Conservation (phyloP, 2,329 filamentous ascomycete species). For the Phialophora expanda region DNA sequence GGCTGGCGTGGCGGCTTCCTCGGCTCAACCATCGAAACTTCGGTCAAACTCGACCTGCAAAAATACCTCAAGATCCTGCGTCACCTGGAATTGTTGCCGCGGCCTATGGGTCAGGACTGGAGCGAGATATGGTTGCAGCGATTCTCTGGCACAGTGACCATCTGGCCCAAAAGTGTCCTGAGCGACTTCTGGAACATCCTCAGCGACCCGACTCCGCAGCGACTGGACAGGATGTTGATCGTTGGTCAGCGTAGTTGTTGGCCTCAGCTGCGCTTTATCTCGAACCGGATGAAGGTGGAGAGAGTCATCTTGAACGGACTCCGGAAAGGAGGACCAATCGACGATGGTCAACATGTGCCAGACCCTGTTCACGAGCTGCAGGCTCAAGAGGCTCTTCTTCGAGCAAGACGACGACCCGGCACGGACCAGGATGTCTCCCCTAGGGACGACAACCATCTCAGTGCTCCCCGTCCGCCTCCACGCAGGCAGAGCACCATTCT, state of each 20-base stretch:
- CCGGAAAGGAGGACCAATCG: conserved; percentile 41
- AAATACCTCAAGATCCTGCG: conserved; percentile 97
- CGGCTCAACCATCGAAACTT: conserved; percentile 89
- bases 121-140: conserved; percentile 94
- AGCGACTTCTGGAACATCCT: conserved; percentile 88
- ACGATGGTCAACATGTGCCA: conserved; percentile 39
- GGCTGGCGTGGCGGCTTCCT: conserved; percentile 97
- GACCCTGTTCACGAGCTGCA: conserved; percentile 31
- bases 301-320: conserved; percentile 65
- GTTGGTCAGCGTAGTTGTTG: conserved; percentile 88
- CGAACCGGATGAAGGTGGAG: conserved; percentile 85
- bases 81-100: conserved; percentile 87
- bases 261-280: conserved; percentile 88
- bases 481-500: conserved; percentile 44
- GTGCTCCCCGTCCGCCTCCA: conserved; percentile 5
- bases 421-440: conserved; percentile 27
- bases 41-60: conserved; percentile 92
- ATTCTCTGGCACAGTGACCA: conserved; percentile 92
- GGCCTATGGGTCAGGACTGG: conserved; percentile 94
- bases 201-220: conserved; percentile 74
- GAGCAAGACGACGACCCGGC: conserved; percentile 26
- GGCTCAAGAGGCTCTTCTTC: conserved; percentile 29
- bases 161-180: conserved; percentile 83
- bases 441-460: conserved; percentile 15
- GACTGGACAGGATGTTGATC: conserved; percentile 85